Conservation (phyloP, 2,329 filamentous ascomycete genomes). For the Epicoccum nigrum region DNA sequence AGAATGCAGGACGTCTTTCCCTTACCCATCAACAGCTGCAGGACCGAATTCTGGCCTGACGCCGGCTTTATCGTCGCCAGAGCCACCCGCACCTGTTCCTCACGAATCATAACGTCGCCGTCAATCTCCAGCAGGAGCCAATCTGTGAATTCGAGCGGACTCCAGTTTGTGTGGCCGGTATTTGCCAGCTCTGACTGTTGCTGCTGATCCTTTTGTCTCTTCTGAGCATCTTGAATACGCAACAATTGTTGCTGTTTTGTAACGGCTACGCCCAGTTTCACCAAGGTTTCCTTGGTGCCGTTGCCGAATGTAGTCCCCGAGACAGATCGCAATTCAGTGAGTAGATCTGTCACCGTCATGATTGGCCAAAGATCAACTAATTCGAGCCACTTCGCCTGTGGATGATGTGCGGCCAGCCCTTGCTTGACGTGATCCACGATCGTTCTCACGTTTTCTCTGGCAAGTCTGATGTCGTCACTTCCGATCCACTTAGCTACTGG, state of each 20-base stretch:
- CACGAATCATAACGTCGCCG: slow-evolving; percentile 65
- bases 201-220: slow-evolving; percentile 27
- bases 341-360: slow-evolving; percentile 51
- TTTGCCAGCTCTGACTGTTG: slow-evolving; percentile 54
- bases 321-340: slow-evolving; percentile 56
- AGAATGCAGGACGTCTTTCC: slow-evolving; percentile 69
- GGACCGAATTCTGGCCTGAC: slow-evolving; percentile 61
- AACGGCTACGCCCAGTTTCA: slow-evolving; percentile 53
- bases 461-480: slow-evolving; percentile 15
- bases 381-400: slow-evolving; percentile 51
- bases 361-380: slow-evolving; percentile 55
- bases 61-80: slow-evolving; percentile 62
- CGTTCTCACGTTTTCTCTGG: slow-evolving; percentile 22
- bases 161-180: slow-evolving; percentile 63
- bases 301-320: slow-evolving; percentile 38
- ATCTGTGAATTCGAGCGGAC: slow-evolving; percentile 60
- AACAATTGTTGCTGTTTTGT: slow-evolving; percentile 55
- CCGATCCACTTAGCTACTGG: neutral
- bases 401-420: slow-evolving; percentile 25
- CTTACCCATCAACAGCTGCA: slow-evolving; percentile 73
- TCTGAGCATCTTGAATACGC: slow-evolving; percentile 49
- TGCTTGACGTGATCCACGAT: slow-evolving; percentile 15
- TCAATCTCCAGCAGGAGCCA: slow-evolving; percentile 73
- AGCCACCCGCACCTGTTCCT: slow-evolving; percentile 68
- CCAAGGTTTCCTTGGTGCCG: slow-evolving; percentile 49